A percentile compares a stretch with the other conserved stretches of the same genome.
These are phyloP conservation scores for Taiwanofungus camphoratus DNA, from an alignment of 1,284 basidiomycete genomes.

Conservation along the genomic window DNA sequence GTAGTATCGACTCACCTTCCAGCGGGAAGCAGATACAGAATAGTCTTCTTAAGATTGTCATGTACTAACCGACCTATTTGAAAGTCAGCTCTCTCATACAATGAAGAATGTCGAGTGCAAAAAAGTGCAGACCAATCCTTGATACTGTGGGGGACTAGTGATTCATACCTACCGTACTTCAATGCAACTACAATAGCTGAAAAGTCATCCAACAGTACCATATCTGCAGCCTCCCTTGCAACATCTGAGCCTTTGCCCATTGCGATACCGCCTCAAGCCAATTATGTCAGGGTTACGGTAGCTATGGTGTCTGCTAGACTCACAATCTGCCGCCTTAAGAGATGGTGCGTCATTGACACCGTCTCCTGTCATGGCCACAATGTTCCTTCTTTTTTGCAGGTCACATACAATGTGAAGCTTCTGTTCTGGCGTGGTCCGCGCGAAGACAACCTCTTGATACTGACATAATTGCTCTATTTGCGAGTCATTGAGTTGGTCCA, in stretches of 20 bases:
- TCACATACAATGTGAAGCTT: constrained; percentile 66
- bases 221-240: constrained; percentile 41
- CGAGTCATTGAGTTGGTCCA: constrained; percentile 37
- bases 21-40: constrained; percentile 41
- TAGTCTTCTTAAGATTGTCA: constrained; percentile 57
- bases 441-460: constrained; percentile 67
- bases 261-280: constrained; percentile 46
- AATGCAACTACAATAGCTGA: constrained; percentile 41
- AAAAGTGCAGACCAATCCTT: not conserved
- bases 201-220: constrained; percentile 42
- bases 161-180: constrained; percentile 35
- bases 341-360: constrained; percentile 67
- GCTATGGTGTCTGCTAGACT: constrained; percentile 2
- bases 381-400: constrained; percentile 43
- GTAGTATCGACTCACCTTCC: constrained; percentile 27
- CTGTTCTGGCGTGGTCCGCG: constrained; percentile 66
- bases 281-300: no score
- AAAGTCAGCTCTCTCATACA: no score
- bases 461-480: constrained; percentile 43
- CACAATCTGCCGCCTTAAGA: constrained; percentile 42
- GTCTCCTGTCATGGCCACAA: constrained; percentile 54
- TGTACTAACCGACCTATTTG: constrained; percentile 50
- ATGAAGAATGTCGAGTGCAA: constrained; percentile 16
- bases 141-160: constrained; percentile 1
- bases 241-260: constrained; percentile 45